Base-by-base conservation (phyloP, 257 asterid genomes). In the Handroanthus guayacan region DNA sequence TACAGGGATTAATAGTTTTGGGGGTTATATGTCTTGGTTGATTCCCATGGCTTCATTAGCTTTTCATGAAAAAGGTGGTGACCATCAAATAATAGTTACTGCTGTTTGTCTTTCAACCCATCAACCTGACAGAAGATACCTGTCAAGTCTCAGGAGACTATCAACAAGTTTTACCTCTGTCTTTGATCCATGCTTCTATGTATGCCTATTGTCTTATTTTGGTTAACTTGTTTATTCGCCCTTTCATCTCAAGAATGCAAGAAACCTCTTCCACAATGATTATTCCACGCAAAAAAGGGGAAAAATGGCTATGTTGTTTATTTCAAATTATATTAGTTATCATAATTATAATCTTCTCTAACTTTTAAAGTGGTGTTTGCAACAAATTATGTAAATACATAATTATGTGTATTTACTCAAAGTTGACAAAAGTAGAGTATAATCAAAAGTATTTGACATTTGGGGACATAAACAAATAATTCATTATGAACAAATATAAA, bases 1-100 rank as follows among this genome's bases (percentile, higher is more conserved):
- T 13, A 50, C 69, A 45, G 44, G 69, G 60, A 14, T 72, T n/a
- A 37, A 45, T 72, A 68, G 38, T 65, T 56, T 10, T 50, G 55
- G 63, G 57, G 45, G 52, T 20, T 6, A 38, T 36, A 10, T 64
- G 54, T 34, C 38, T 16, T 56, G 12, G 16, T 37, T 52, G 48
- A 44, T 66, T 47, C 52, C 54, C 54, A 50, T 20, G 58, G 60
- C 8, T 50, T 31, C 25, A 12, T 67, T 20, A 41, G 45, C 58
- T 67, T 44, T 60, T 61, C 45, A 11, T 67, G 39, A 44, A 66
- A 12, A 67, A 14, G 45, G 47, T 34, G 12, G 61, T 67, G 31
- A 25, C 73, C 20, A 48, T 68, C 55, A 17, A 66, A 66, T 66
- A 66, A 66, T 16, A 44, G 9, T 17, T 9, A 9, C 13, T 25